Conservation (phyloP, 352 stramenopile genomes). For the Phytophthora fragariae region DNA sequence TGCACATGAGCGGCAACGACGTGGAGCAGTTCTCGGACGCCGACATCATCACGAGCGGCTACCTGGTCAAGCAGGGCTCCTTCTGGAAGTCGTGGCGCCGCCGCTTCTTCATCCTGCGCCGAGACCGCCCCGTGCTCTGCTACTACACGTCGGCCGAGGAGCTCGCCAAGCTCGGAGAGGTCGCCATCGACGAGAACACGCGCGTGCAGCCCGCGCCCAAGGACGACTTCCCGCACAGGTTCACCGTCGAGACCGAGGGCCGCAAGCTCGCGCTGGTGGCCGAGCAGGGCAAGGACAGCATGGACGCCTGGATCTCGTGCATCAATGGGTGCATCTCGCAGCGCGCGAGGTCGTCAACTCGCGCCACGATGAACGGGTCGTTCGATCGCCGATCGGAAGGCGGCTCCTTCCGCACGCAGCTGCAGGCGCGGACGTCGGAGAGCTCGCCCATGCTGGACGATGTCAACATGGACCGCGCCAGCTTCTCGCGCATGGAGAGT, state of each 20-base stretch:
- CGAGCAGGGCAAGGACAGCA: conserved; percentile 59
- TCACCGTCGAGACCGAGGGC: conserved; percentile 70
- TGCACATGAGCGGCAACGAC: conserved; percentile 80
- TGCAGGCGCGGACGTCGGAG: conserved; percentile 47
- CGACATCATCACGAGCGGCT: conserved; percentile 82
- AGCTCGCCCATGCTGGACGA: conserved; percentile 53
- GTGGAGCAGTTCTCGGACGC: conserved; percentile 89
- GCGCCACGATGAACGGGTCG: conserved; percentile 43
- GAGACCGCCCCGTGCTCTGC: conserved; percentile 73
- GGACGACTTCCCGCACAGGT: conserved; percentile 66
- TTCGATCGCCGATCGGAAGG: conserved; percentile 43
- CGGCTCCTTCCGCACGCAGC: conserved; percentile 42
- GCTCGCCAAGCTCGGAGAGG: conserved; percentile 84
- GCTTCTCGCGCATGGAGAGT: conserved; percentile 44
- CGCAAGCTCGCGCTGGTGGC: conserved; percentile 81
- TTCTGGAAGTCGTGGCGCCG: conserved; percentile 90
- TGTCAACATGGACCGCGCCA: conserved; percentile 40
- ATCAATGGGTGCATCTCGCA: conserved; percentile 63
- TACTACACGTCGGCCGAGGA: conserved; percentile 86
- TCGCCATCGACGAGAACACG: conserved; percentile 73
- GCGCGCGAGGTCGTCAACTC: conserved; percentile 33
- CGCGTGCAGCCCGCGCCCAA: conserved; percentile 56
- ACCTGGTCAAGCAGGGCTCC: conserved; percentile 86
- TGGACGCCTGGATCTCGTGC: conserved; percentile 71
- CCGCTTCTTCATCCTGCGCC: conserved; percentile 85